Evolutionary conservation across 163 green algal genomes (phyloP).

Genomic region (Scenedesmus sp.): DNA sequence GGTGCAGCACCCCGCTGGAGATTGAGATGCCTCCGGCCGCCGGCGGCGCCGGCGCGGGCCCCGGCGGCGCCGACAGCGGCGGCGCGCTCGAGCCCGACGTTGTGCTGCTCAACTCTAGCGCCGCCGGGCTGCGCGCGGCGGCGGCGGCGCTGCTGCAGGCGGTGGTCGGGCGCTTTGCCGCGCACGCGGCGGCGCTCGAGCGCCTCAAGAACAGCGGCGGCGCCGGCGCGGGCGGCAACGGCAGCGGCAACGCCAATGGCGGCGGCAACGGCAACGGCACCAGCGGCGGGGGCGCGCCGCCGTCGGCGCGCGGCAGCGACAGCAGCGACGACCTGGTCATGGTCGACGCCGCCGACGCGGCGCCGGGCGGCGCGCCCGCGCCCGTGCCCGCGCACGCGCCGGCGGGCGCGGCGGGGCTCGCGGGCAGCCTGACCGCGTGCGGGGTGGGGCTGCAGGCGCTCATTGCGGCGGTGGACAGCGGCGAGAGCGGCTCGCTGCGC

Average conservation of each 20-base stretch:
- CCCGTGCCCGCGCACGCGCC: conserved; percentile 31
- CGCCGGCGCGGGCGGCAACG: conserved; percentile 7
- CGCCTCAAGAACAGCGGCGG: conserved; percentile 38
- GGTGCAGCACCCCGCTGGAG: conserved; percentile 31
- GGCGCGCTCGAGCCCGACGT: conserved; percentile 1
- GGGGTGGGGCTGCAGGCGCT: conserved; percentile 63
- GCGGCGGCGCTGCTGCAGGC: conserved; percentile 18
- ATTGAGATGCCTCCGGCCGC: conserved; percentile 12
- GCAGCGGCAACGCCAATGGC: neutral
- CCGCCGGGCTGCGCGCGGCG: neutral
- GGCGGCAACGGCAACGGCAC: conserved; percentile 9
- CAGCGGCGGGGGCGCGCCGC: conserved; percentile 6
- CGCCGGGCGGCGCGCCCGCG: conserved; percentile 36
- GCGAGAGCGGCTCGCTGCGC: conserved; percentile 48
- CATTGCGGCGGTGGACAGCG: conserved; percentile 50
- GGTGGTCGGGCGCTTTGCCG: neutral
- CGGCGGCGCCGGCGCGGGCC: neutral
- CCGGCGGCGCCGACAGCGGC: neutral
- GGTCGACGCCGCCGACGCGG: conserved; percentile 22
- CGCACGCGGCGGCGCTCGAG: conserved; percentile 26
- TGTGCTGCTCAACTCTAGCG: conserved; percentile 27
- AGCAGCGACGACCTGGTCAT: conserved; percentile 37
- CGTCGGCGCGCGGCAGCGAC: conserved; percentile 3
- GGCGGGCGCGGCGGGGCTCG: neutral
- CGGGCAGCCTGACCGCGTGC: conserved; percentile 46